Percentiles rank a stretch among this genome's conserved stretches.
Conservation (phyloP, 805 yeast species). For the Metschnikowia reukaufii region DNA sequence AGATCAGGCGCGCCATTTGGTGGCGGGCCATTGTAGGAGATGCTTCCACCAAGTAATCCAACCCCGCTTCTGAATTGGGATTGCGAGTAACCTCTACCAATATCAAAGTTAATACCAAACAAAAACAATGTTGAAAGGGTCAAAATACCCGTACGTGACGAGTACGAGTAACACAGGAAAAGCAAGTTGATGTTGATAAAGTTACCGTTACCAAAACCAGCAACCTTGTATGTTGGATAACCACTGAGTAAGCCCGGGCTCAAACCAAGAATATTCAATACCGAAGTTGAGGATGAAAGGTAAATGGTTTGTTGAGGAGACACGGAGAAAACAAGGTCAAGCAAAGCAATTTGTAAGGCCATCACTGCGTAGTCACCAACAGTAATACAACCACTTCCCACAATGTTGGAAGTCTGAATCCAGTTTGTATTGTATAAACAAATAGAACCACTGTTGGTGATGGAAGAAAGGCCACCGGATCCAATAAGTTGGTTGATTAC, state of each 20-base stretch:
- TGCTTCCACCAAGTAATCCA: neutral
- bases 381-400: slow-evolving; percentile 28
- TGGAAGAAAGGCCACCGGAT: slow-evolving; percentile 6
- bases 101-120: slow-evolving; percentile 3
- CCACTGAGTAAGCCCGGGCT: neutral
- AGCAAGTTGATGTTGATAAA: slow-evolving; percentile 5
- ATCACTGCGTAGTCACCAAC: neutral
- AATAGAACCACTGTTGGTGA: slow-evolving; percentile 28
- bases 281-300: slow-evolving; percentile 5
- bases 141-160: slow-evolving; percentile 11
- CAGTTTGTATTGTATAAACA: slow-evolving; percentile 25
- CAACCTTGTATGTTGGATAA: slow-evolving; percentile 6
- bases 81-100: slow-evolving; percentile 10
- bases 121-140: slow-evolving; percentile 1
- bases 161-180: slow-evolving; percentile 8
- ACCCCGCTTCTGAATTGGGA: neutral
- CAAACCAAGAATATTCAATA: slow-evolving; percentile 7
- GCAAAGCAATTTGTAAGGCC: slow-evolving; percentile 6
- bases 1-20: slow-evolving; percentile 1
- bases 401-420: slow-evolving; percentile 22
- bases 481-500: neutral
- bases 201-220: slow-evolving; percentile 16
- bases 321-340: slow-evolving; percentile 1
- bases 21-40: neutral
- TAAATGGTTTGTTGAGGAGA: slow-evolving; percentile 3